These are phyloP conservation scores for Fusarium nodosum DNA, from an alignment of 2,329 filamentous ascomycete species.

Conservation along the genomic window DNA sequence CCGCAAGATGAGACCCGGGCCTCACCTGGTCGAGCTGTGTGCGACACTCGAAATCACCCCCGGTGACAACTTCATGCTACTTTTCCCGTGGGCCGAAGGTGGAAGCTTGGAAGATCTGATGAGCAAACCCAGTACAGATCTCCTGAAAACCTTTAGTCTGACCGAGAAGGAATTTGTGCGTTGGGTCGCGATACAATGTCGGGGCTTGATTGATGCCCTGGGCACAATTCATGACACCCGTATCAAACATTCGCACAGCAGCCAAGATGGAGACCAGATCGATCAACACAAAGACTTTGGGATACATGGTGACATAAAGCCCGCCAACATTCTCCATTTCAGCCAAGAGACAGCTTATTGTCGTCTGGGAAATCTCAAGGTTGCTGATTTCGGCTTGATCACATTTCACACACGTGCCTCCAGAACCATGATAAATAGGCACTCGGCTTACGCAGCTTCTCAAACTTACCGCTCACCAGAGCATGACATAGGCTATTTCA, in stretches of 20 bases:
- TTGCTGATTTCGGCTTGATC: constrained; percentile 10
- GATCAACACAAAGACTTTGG: neutral
- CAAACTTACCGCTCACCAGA: neutral
- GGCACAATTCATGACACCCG: neutral
- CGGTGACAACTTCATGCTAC: neutral
- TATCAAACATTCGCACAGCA: neutral
- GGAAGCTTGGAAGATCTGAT: neutral
- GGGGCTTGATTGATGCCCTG: neutral
- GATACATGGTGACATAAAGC: constrained; percentile 7
- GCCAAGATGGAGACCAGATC: accelerated
- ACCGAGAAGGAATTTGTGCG: neutral
- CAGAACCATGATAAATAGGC: accelerated
- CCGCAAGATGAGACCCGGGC: neutral
- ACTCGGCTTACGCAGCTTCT: accelerated
- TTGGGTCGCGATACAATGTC: neutral
- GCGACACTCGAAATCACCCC: constrained; percentile 4
- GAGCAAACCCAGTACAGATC: neutral
- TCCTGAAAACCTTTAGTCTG: accelerated
- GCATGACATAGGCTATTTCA: accelerated
- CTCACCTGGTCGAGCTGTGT: neutral
- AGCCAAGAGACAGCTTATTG: neutral
- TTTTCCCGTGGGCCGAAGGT: constrained; percentile 13
- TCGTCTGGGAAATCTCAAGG: neutral
- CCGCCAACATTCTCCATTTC: constrained; percentile 4
- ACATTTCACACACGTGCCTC: neutral